Base-by-base conservation (phyloP, 164 flowering plant genomes). In the Vitis rupestris region DNA sequence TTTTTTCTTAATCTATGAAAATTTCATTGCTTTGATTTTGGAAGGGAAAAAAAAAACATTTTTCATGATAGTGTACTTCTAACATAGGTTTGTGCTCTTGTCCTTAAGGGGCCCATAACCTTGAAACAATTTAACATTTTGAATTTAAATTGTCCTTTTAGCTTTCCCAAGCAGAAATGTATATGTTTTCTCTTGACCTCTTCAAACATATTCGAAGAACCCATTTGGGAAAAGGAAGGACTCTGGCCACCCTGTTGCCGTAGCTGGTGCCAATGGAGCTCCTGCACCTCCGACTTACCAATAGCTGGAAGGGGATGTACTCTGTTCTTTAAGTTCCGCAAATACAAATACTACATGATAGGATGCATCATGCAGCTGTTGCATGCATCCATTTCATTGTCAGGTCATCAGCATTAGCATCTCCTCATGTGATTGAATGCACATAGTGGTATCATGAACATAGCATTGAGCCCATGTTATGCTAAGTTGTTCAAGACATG, bases 191-290 rank as follows among this genome's bases (percentile, higher is more conserved):
- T 72, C 97, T 92, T 96, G 74, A 90, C 91, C 62, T 55, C 1
- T 65, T 27, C 29, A 53, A 66, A 96, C 95, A 69, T 96, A 84
- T 83, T 96, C 99, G 13, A 96, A 96, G 83, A 96, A 96, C 70
- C 99, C 99, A 27, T 96, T 90, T 77, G 98, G 99, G 74, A 96
- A 72, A 67, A 86, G 99, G 79, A 93, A 92, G 78, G 99, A 96
- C 71, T 77, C 69, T 12, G 65, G 65, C 78, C 68, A 81, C 71
- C 72, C 78, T 62, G 59, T 61, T 65, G 76, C 81, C 61, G 79
- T 80, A 11, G 83, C 88, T 16, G 85, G 80, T 51, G 74, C 87
- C 54, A 90, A 87, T 79, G 98, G 92, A 69, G 83, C 80, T 70
- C 78, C 84, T 50, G 75, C 75, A 14, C 59, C 76, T 9, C 61